A percentile compares a stretch with the other conserved stretches of the same genome.
Conservation (phyloP, 495 filamentous ascomycete genomes). For the Lindgomyces ingoldianus region DNA sequence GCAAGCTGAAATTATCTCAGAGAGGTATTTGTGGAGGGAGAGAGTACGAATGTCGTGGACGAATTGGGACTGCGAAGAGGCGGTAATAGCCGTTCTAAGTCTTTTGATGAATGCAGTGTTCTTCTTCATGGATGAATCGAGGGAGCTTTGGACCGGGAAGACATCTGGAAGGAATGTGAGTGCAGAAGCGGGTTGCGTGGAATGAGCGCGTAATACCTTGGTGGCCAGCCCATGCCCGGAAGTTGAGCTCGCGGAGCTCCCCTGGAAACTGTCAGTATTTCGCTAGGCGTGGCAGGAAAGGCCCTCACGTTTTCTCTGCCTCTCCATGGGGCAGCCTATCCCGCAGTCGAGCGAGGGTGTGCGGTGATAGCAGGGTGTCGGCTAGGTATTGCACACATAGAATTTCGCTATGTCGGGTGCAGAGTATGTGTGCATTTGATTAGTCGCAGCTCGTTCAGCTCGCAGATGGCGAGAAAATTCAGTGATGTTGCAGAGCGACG, state of each 20-base stretch:
- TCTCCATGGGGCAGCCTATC: conserved; percentile 64
- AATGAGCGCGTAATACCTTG: conserved; percentile 58
- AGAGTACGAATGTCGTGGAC: conserved; percentile 88
- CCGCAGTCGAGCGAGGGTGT: conserved; percentile 32
- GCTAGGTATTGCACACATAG: conserved; percentile 32
- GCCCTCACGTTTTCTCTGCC: conserved; percentile 72
- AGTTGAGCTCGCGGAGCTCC: conserved; percentile 85
- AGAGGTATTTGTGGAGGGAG: conserved; percentile 95
- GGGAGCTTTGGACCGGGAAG: conserved; percentile 73
- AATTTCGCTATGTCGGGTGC: conserved; percentile 28
- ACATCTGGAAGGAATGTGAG: conserved; percentile 59
- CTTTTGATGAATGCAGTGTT: conserved; percentile 99
- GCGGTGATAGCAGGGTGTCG: conserved; percentile 21
- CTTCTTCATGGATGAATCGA: conserved; percentile 97
- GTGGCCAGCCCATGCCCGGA: conserved; percentile 83
- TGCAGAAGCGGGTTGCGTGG: conserved; percentile 20
- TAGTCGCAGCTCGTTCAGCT: neutral
- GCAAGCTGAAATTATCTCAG: conserved; percentile 96
- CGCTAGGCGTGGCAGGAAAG: neutral
- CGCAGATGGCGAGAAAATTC: neutral
- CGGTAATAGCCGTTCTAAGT: conserved; percentile 82
- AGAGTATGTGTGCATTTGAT: conserved; percentile 31
- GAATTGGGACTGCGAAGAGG: conserved; percentile 76
- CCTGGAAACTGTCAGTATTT: conserved; percentile 53
- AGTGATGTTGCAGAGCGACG: neutral